Conservation (phyloP, 2,329 filamentous ascomycete species). For the Xylariomycetidae sp. region DNA sequence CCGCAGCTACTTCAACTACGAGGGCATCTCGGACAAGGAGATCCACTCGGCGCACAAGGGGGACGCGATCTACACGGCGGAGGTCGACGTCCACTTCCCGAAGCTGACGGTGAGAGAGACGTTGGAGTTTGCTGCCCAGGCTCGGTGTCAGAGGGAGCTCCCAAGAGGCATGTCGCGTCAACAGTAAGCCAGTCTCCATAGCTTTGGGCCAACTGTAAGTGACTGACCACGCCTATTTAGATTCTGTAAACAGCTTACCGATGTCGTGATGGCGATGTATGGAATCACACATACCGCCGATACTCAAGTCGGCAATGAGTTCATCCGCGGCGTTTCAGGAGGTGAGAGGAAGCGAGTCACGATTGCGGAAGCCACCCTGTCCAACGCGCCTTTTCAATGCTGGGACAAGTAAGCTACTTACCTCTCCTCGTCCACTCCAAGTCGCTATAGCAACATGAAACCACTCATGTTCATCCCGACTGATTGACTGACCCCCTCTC, state of each 20-base stretch:
- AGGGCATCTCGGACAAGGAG: conserved; percentile 39
- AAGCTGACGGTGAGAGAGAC: conserved; percentile 65
- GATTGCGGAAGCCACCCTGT: conserved; percentile 66
- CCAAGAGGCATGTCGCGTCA: conserved; percentile 29
- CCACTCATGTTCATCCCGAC: too few species aligned
- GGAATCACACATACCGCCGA: conserved; percentile 62
- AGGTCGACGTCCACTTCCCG: conserved; percentile 65
- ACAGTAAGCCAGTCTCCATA: too few species aligned
- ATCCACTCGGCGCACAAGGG: conserved; percentile 53
- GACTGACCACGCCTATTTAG: conserved; percentile 49
- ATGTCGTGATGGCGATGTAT: too few species aligned
- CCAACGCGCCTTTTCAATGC: conserved; percentile 58
- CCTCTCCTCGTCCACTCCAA: too few species aligned
- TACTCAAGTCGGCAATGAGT: conserved; percentile 65
- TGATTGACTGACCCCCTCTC: too few species aligned
- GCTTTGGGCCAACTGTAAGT: conserved; percentile 58
- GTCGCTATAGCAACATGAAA: too few species aligned
- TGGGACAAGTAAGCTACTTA: too few species aligned
- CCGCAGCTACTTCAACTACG: conserved; percentile 61
- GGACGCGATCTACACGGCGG: conserved; percentile 64
- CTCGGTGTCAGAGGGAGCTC: conserved; percentile 53
- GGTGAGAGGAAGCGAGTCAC: conserved; percentile 70
- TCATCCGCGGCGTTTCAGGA: conserved; percentile 56
- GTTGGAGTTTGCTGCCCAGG: conserved; percentile 61
- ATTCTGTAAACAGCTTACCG: too few species aligned